phyloP scores from a whole-genome alignment of 495 filamentous ascomycete species.

The Mytilinidion resinicola region DNA sequence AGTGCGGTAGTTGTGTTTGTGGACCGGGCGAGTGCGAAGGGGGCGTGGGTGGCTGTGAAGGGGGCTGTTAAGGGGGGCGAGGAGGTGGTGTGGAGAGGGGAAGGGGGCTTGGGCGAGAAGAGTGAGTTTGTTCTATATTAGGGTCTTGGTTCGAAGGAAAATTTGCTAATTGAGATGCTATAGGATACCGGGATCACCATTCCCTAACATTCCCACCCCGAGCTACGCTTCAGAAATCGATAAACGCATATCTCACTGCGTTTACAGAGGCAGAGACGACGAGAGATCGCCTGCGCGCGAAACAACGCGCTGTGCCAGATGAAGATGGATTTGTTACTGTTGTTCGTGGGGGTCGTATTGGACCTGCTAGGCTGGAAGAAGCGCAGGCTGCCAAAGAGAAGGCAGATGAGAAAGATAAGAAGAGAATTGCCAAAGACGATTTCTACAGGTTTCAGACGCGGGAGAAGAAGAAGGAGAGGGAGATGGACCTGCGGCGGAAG shows the following conservation, averaged over 20 bases:
- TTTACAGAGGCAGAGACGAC: constrained; percentile 60
- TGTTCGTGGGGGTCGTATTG: constrained; percentile 65
- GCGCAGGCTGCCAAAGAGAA: constrained; percentile 63
- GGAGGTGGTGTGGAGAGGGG: constrained; percentile 39
- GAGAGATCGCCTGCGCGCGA: constrained; percentile 54
- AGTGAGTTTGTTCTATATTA: constrained; percentile 10
- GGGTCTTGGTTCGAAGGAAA: background rate
- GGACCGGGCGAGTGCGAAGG: constrained; percentile 66
- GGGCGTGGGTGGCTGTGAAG: constrained; percentile 64
- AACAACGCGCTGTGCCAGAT: constrained; percentile 68
- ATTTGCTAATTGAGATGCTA: background rate
- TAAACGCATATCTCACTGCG: constrained; percentile 75
- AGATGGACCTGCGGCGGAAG: constrained; percentile 56
- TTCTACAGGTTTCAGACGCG: constrained; percentile 94
- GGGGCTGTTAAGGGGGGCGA: constrained; percentile 53
- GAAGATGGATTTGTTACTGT: constrained; percentile 96
- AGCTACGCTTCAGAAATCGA: constrained; percentile 55
- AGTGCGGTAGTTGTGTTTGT: constrained; percentile 77
- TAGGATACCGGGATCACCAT: constrained; percentile 60
- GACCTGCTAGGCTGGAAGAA: constrained; percentile 68
- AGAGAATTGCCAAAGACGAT: constrained; percentile 55
- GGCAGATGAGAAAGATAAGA: constrained; percentile 68
- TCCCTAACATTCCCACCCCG: constrained; percentile 61
- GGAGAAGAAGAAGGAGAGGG: constrained; percentile 80
- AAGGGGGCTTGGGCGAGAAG: constrained; percentile 48